Percentiles rank a stretch among this genome's conserved stretches.
phyloP scores from a whole-genome alignment of 768 basidiomycete genomes.

The Tubosaeta brunneosetosa region DNA sequence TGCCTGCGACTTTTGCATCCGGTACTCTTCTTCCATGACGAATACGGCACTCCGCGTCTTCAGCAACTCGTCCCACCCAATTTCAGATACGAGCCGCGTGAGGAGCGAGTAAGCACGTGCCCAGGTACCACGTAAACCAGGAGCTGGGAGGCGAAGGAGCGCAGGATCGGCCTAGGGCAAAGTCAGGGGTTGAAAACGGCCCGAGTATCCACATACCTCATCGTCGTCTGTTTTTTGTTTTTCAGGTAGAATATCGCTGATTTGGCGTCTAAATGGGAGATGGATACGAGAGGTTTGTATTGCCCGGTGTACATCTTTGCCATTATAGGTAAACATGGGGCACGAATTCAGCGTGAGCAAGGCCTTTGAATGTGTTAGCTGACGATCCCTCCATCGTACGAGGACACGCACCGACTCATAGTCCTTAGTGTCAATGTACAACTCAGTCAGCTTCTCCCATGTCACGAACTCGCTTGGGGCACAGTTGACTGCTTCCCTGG shows the following conservation, averaged over 20 bases:
- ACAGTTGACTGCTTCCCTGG: slow-evolving; percentile 93
- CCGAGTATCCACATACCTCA: slow-evolving; percentile 43
- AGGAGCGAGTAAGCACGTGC: slow-evolving; percentile 89
- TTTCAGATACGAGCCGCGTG: slow-evolving; percentile 85
- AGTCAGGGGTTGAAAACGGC: not conserved
- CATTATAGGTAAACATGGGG: slow-evolving; percentile 99
- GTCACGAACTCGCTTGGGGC: slow-evolving; percentile 98
- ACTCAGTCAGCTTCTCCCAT: slow-evolving; percentile 95
- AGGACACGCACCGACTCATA: slow-evolving; percentile 56
- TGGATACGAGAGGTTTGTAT: slow-evolving; percentile 78
- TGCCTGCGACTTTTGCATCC: slow-evolving; percentile 85
- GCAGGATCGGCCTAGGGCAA: slow-evolving; percentile 82
- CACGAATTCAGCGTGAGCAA: slow-evolving; percentile 96
- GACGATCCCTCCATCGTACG: not conserved
- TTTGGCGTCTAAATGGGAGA: slow-evolving; percentile 79
- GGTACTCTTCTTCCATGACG: slow-evolving; percentile 99
- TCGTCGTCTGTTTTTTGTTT: slow-evolving; percentile 79
- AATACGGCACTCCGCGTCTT: slow-evolving; percentile 93
- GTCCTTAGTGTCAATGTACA: slow-evolving; percentile 87
- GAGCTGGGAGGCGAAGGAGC: slow-evolving; percentile 89
- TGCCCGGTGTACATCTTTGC: slow-evolving; percentile 85
- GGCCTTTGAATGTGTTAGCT: slow-evolving; percentile 37
- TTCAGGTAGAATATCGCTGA: slow-evolving; percentile 88
- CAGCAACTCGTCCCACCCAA: slow-evolving; percentile 98
- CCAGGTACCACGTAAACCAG: slow-evolving; percentile 93